Evolutionary conservation across 1,284 basidiomycete genomes (phyloP).

Genomic region (Pseudozyma tsukubaensis): DNA sequence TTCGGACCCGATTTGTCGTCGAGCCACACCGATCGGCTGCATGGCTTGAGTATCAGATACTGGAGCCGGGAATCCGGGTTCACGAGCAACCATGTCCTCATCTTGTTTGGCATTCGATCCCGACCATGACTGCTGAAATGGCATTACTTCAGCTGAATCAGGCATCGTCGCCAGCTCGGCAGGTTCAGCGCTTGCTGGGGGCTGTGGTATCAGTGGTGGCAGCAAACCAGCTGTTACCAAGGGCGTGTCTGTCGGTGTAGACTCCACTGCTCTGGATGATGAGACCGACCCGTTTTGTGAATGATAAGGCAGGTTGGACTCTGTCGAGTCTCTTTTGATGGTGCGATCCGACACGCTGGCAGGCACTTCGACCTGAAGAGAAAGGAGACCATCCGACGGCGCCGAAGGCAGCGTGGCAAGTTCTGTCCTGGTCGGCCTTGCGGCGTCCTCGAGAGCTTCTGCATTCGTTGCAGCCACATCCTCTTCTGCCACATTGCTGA

Average conservation of each 20-base stretch:
- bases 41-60: not conserved
- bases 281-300: not conserved
- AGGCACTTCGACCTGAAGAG: constrained; percentile 35
- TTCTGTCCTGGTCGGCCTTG: not conserved
- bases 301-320: not conserved
- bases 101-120: not conserved
- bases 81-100: too few relatives aligned
- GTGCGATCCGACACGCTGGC: constrained; percentile 16
- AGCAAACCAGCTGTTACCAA: constrained; percentile 13
- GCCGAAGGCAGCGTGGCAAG: constrained; percentile 4
- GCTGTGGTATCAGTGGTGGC: constrained; percentile 29
- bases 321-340: not conserved
- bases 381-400: constrained; percentile 33
- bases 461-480: not conserved
- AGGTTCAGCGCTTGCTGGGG: not conserved
- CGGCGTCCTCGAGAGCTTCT: not conserved
- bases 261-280: not conserved
- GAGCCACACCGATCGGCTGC: not conserved
- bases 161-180: not conserved
- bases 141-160: not conserved
- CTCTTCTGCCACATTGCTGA: not conserved
- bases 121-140: not conserved
- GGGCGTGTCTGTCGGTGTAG: not conserved
- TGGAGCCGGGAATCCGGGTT: too few relatives aligned
- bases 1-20: not conserved